Evolutionary conservation across 2,329 filamentous ascomycete genomes (phyloP).

Genomic region (Fusarium lyarnte): DNA sequence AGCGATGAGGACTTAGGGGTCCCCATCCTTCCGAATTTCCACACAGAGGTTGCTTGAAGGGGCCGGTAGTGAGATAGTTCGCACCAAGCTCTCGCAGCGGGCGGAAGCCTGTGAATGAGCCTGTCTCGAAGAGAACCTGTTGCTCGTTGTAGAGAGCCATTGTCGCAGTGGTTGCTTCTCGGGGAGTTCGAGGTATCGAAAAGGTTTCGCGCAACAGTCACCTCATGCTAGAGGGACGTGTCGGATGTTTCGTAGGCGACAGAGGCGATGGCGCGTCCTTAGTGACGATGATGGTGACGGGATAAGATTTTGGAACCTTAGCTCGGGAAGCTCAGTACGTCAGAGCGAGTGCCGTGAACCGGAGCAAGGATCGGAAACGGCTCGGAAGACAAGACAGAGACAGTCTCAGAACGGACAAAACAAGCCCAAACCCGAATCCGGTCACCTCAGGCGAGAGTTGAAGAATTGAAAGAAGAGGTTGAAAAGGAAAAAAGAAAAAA

Average conservation of each 20-base stretch:
- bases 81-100: slow-evolving; percentile 61
- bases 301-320: slow-evolving; percentile 12
- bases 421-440: slow-evolving; percentile 17
- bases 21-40: slow-evolving; percentile 95
- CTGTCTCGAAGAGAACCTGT: slow-evolving; percentile 63
- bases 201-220: slow-evolving; percentile 60
- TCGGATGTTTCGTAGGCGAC: background rate
- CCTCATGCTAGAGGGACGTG: slow-evolving; percentile 42
- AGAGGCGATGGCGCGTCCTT: slow-evolving; percentile 27
- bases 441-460: slow-evolving; percentile 4
- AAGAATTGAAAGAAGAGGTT: background rate
- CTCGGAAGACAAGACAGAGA: slow-evolving; percentile 3
- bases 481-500: background rate
- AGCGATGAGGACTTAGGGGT: slow-evolving; percentile 84
- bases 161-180: slow-evolving; percentile 23
- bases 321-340: slow-evolving; percentile 34
- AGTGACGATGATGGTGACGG: slow-evolving; percentile 2
- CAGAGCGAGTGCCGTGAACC: slow-evolving; percentile 17
- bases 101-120: slow-evolving; percentile 69
- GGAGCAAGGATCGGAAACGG: slow-evolving; percentile 11
- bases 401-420: slow-evolving; percentile 4
- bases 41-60: slow-evolving; percentile 77
- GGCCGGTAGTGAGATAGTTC: slow-evolving; percentile 67
- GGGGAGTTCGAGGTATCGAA: background rate
- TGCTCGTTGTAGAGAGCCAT: slow-evolving; percentile 52